A percentile compares a stretch with the other conserved stretches of the same genome.
Conservation (phyloP, 495 filamentous ascomycete species). For the Penicillium coffeae region DNA sequence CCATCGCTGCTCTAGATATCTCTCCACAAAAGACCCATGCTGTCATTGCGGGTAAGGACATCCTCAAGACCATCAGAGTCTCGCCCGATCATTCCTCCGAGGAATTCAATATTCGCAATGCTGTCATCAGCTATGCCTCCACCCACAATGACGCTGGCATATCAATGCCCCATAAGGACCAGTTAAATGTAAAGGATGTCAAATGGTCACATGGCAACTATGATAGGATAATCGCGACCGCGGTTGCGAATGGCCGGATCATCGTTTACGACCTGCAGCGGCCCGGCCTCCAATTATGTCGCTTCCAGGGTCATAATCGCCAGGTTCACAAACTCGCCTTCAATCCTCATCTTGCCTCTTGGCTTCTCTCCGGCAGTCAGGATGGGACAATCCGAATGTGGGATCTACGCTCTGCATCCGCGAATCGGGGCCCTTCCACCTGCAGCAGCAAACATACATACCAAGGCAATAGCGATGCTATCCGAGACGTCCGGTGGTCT, state of each 20-base stretch:
- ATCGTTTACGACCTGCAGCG: conserved; percentile 80
- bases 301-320: conserved; percentile 80
- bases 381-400: conserved; percentile 84
- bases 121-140: conserved; percentile 66
- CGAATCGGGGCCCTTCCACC: conserved; percentile 46
- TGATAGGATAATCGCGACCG: conserved; percentile 71
- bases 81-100: conserved; percentile 67
- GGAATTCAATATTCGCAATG: conserved; percentile 73
- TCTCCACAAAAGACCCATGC: conserved; percentile 73
- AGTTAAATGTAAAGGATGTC: conserved; percentile 77
- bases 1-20: conserved; percentile 72
- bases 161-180: conserved; percentile 59
- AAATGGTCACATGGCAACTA: conserved; percentile 73
- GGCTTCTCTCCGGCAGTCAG: conserved; percentile 85
- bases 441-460: conserved; percentile 55
- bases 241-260: conserved; percentile 81
- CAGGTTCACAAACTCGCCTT: conserved; percentile 91
- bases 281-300: conserved; percentile 66
- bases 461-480: conserved; percentile 66
- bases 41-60: conserved; percentile 75
- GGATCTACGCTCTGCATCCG: conserved; percentile 59
- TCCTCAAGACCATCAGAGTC: conserved; percentile 78
- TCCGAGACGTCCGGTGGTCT: conserved; percentile 87
- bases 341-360: conserved; percentile 73
- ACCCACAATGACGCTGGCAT: conserved; percentile 52